Base-by-base conservation (phyloP, 2,329 filamentous ascomycete species). In the Venturia oleaginea region DNA sequence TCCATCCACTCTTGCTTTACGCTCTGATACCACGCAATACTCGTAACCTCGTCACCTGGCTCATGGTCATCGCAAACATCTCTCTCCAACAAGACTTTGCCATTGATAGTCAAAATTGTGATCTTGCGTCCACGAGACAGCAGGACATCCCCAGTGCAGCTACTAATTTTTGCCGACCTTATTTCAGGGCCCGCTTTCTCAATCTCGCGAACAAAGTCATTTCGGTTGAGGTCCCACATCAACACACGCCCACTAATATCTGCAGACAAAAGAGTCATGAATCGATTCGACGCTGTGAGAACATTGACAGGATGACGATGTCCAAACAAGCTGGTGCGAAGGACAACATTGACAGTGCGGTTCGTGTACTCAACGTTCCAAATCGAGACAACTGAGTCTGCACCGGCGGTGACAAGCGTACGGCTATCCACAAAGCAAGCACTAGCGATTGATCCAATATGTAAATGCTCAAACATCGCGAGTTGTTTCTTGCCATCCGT, bases 1-100 rank as follows among this genome's bases (percentile, higher is more conserved):
- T 95, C 91, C 3, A 96, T 81, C 91, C 92, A 97, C 76, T 97
- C 94, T 69, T 92, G 94, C 2, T 88, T 89, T 0, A 86, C 84
- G 0, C 93, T 93, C 74, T 97, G 92, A 76, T 97, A 97, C 74
- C 96, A 96, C 2, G 92, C 90, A 68, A 92, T 94, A 0, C 88
- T 86, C 60, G 90, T 82, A 2, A 97, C 86, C 40, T 83, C 86
- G 71, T 97, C 93, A 6, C 72, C 72, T 17, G 71, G 70, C 30
- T 93, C 90, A 11, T 82, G 79, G 4, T 79, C 77, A 22, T 85
- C 82, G 70, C 91, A 94, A 0, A 96, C 84, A 42, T 89, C 88
- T 74, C 96, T 91, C 65, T 94, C 86, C 0, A 97, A 79, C 1
- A 99, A 80, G 0, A 92, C 75, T 7, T 89, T 85, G 3, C 94